Evolutionary conservation across 2,329 filamentous ascomycete species (phyloP), one percentile per base, ranked within the genome.

Genomic region (Blastomyces emzantsi): DNA sequence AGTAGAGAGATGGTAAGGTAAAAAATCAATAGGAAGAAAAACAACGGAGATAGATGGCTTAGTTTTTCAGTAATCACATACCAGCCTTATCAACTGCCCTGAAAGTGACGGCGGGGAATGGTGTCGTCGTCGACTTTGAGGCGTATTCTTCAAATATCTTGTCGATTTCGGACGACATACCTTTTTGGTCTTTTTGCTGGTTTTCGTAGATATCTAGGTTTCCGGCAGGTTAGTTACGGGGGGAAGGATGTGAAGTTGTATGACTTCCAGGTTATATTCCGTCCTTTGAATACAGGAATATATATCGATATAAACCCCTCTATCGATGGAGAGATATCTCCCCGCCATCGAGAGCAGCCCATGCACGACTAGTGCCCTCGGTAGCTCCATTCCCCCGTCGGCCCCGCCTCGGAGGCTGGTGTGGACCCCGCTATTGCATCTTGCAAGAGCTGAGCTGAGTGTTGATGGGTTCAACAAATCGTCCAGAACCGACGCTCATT

Each of bases 71-170:
- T 36, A 5, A 33, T 1, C 33, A 36, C 33, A 25, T 57, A 57
- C 49, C 49, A 52, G 49, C 15, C 49, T 30, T 15, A 52, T 52
- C 49, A 17, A 52, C 49, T 17, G 49, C 49, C 15, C 22, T 52
- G 49, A 52, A 52, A 52, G 22, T 52, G 25, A 30, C 22, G 6
- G 28, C 28, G 28, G 30, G 28, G 28, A 55, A 36, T n/a, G 52
- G 52, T 1, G 25, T 55, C 7, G 30, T 36, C 17, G 30, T 8
- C 28, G 52, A 36, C 28, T 55, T 36, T n/a, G 33, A 36, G 33
- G 52, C 52, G 30, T 55, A 55, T n/a, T 36, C 52, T 5, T 55
- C 52, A 36, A 55, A 33, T 55, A 55, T 55, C 30, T 36, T 33
- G 15, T 55, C 28, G 28, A 55, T 36, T 36, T 55, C 52, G 6